Evolutionary conservation across 2,329 filamentous ascomycete genomes (phyloP), one percentile per base, ranked within the genome.

Genomic region (Penicillium sp.): DNA sequence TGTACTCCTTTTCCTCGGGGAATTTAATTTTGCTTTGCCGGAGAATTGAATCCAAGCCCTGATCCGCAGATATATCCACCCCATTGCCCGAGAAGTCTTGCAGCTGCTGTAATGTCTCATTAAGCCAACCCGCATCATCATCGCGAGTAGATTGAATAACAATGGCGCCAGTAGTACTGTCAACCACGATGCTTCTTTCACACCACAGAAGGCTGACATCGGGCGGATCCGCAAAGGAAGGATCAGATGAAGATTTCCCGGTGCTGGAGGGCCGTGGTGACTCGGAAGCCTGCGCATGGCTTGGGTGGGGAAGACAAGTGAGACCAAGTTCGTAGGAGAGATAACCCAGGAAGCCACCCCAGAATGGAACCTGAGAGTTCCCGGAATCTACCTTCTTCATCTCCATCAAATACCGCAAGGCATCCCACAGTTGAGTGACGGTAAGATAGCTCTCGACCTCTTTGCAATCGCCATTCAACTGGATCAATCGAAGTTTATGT

Each of bases 311-410:
- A 80, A 84, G 61, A 46, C 71, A 67, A 7, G 71, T 77, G 1
- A 95, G 76, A 0, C 90, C 90, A 69, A 91, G 84, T 71, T 96
- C 91, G 58, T 96, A 96, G 0, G 89, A 91, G 48, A 91, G 82
- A 66, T 88, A 95, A 0, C 91, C 91, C 75, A 96, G 84, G 56
- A 96, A 86, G 0, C 91, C 91, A 49, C 90, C 91, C 73, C 89
- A 85, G 69, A 96, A 96, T 0, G 89, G 78, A 19, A 76, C 66
- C 1, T 73, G 59, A 4, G 48, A 37, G 58, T 70, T 67, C 1
- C 74, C 75, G 17, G 62, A 63, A 17, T 61, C 58, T 10, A 78
- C 68, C 50, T 67, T 74, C 47, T 73, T 75, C 62, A 67, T 67
- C n/a, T 74, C 67, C 65, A 79, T 69, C 52, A 78, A 65, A 47